Base-by-base conservation (phyloP, 2,329 filamentous ascomycete species). In the Sporothrix variecibatus region DNA sequence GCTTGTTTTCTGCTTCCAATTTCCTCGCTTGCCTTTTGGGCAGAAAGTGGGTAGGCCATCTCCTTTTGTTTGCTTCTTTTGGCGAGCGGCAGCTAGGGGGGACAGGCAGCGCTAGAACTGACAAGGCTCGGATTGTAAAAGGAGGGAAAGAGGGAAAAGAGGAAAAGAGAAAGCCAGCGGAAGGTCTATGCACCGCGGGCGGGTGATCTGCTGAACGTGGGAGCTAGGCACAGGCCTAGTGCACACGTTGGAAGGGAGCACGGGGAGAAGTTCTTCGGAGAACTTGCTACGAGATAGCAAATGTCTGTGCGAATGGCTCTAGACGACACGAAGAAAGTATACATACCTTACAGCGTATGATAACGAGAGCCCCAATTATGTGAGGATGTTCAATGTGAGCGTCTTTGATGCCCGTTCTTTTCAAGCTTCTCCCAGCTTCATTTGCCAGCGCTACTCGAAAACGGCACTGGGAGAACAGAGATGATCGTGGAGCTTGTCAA, bases 151-250 rank as follows among this genome's bases (percentile, higher is more conserved):
- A 56, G 26, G 8, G 2, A 56, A 56, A 28, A 15, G 51, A 56
- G 26, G 7, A 53, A 53, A 53, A 23, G 28, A 62, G 31, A 64
- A n/a, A 65, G 11, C 12, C 34, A 17, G n/a, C 62, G 7, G 62
- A 43, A 26, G 62, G 62, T 12, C 58, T 23, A 23, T 26, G 23
- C 9, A 34, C 38, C 23, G 6, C 38, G 67, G 43, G 65, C 65
- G 65, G 65, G 49, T 70, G 67, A 70, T 70, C 67, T 70, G 31
- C 67, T 70, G 49, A 53, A 56, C 67, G 49, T 40, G 49, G 28
- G 46, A 56, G 49, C 49, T 70, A 56, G 67, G 67, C 46, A 28
- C 46, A 28, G 38, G 62, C 12, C 62, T 67, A 46, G 38, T 46
- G 38, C 26, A 8, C 20, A 34, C 58, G 40, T 12, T 67, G 34